Base-by-base conservation (phyloP, 1,284 basidiomycete genomes). In the Ceratobasidium sp. region DNA sequence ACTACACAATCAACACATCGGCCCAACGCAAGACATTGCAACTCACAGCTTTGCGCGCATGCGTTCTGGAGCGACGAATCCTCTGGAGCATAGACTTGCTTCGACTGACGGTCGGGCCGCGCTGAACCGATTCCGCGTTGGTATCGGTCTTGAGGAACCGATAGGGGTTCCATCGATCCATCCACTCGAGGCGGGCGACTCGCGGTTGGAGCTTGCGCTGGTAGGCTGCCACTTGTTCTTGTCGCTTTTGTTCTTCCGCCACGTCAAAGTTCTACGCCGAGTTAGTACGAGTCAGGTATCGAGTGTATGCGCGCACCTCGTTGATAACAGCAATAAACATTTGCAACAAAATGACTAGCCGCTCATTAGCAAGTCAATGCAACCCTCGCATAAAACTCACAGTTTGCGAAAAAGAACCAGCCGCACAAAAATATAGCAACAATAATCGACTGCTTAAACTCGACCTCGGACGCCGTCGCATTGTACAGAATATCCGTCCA, bases 241-340 rank as follows among this genome's bases (percentile, higher is more conserved):
- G 86, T 69, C 90, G 87, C 80, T 97, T 98, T 53, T 89, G 85
- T 77, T 96, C 93, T 76, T 98, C 96, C 0, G 94, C 94, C 3
- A 98, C 87, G 49, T 91, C 85, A 75, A 98, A 98, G 79, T 97
- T 98, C 82, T 86, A 78, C n/a, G n/a, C n/a, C n/a, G n/a, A n/a
- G n/a, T n/a, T n/a, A 47, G 43, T 27, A 42, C 29, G n/a, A 47
- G 22, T 20, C 40, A 4, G 45, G 42, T 25, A 42, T 12, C 29
- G 29, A 22, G 38, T 25, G 45, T 50, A 60, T 29, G 45, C 5
- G 20, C 77, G 52, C 42, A 80, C 79, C 75, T 98, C 96, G 78
- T 97, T 95, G 83, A 99, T 96, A 64, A 98, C 96, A 38, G 96
- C 96, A 76, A 99, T 95, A 82, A 98, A 98, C 90, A 98, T 93